A percentile compares a stretch with the other conserved stretches of the same genome.
Evolutionary conservation across 257 asterid genomes (phyloP).

Genomic region (Penstemon newberryi): DNA sequence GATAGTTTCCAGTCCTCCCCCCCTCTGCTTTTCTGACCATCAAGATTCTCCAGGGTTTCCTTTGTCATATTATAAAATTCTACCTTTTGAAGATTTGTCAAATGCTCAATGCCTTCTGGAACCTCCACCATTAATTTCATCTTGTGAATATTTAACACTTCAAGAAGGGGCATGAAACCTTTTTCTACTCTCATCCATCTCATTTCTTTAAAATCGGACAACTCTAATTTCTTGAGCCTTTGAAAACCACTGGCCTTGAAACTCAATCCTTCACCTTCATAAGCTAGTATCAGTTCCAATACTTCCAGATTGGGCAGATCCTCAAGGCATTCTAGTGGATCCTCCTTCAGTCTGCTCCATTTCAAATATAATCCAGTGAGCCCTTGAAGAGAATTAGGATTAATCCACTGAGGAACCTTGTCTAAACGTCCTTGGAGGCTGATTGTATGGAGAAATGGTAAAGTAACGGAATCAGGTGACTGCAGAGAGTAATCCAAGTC

Average conservation of each 20-base stretch:
- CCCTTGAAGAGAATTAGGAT: slow-evolving; percentile 11
- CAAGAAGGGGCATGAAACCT: slow-evolving; percentile 27
- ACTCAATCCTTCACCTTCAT: slow-evolving; percentile 21
- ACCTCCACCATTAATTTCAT: slow-evolving; percentile 23
- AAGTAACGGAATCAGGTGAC: not conserved
- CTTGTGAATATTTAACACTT: not conserved
- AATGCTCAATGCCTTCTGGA: slow-evolving; percentile 18
- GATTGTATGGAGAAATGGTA: not conserved
- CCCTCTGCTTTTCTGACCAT: not conserved
- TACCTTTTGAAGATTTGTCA: slow-evolving; percentile 4
- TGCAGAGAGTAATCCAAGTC: not conserved
- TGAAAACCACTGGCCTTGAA: slow-evolving; percentile 21
- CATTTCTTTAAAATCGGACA: not conserved
- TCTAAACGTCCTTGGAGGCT: slow-evolving; percentile 6
- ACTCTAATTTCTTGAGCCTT: not conserved
- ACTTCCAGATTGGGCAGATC: slow-evolving; percentile 26
- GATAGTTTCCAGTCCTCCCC: no score
- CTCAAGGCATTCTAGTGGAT: slow-evolving; percentile 22
- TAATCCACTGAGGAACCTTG: slow-evolving; percentile 26
- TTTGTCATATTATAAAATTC: not conserved
- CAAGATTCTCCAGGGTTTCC: not conserved
- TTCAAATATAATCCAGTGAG: not conserved
- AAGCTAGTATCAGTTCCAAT: no score
- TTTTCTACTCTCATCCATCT: slow-evolving; percentile 24
- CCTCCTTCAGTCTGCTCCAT: slow-evolving; percentile 1